These are phyloP conservation scores for Hanseniaspora valbyensis DNA, from an alignment of 805 yeast genomes.

Conservation along the genomic window DNA sequence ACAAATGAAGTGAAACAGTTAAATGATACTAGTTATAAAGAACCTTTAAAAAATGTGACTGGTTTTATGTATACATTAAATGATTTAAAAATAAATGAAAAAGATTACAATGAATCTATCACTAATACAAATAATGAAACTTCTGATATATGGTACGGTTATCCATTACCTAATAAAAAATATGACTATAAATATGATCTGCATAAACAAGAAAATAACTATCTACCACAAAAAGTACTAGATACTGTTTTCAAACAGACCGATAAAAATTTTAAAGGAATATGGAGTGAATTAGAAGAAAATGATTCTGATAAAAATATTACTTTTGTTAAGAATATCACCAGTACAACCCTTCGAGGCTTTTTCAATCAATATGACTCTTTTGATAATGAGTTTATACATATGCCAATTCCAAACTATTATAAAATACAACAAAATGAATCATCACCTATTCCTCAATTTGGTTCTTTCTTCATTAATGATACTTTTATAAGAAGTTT, in stretches of 20 bases:
- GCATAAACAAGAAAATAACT: neutral
- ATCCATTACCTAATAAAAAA: slow-evolving; percentile 5
- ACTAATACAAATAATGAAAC: neutral
- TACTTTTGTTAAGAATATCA: neutral
- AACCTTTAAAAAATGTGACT: slow-evolving; percentile 9
- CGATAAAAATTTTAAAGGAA: neutral
- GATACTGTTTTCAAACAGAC: neutral
- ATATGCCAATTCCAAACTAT: slow-evolving; percentile 6
- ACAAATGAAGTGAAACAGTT: neutral
- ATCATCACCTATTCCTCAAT: neutral
- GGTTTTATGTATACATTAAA: slow-evolving; percentile 10
- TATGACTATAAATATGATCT: slow-evolving; percentile 9
- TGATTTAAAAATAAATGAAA: neutral
- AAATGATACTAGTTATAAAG: neutral
- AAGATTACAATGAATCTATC: neutral
- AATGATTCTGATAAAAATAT: neutral
- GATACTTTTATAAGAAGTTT: neutral
- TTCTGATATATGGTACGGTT: slow-evolving; percentile 6
- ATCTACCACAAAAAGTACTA: slow-evolving; percentile 1
- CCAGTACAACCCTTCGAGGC: slow-evolving; percentile 10
- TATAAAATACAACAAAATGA: neutral
- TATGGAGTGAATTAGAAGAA: neutral
- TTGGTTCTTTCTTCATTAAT: slow-evolving; percentile 4
- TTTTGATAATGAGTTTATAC: neutral
- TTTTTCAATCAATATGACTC: neutral